Base-by-base conservation (phyloP, 129 eudicot genomes). In the Pittosporum tobira region DNA sequence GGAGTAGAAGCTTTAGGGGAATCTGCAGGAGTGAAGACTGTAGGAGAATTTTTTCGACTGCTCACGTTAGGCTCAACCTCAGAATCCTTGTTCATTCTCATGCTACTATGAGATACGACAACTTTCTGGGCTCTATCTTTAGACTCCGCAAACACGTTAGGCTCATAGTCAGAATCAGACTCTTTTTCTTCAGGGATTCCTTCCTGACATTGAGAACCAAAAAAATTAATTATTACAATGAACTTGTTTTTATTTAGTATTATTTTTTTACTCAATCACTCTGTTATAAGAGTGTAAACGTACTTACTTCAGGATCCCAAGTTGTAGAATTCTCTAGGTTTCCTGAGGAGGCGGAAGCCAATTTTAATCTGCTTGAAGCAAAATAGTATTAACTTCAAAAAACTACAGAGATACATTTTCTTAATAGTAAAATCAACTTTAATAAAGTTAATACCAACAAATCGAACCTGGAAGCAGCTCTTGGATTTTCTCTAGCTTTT, bases 231-330 rank as follows among this genome's bases (percentile, higher is more conserved):
- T 20, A 38, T 9, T 47, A 14, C 31, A 21, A 56, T 20, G 10
- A 12, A 18, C 25, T 52, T 54, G 24, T n/a, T n/a, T n/a, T n/a
- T n/a, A n/a, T n/a, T n/a, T n/a, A n/a, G n/a, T n/a, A n/a, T n/a
- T n/a, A n/a, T n/a, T n/a, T n/a, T n/a, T n/a, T n/a, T n/a, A n/a
- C n/a, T n/a, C n/a, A n/a, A n/a, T 42, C 37, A 67, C 31, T 20
- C 59, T 2, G 19, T 12, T 5, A 19, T 28, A 3, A 14, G 19
- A 57, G 36, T 64, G 13, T 31, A 36, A 46, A 42, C 37, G 57
- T 60, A 61, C 88, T 73, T 76, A 81, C 88, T 62, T 63, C 64
- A 25, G 72, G 71, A 73, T 67, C 77, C 87, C 90, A 82, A 15
- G 61, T 26, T 37, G 74, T 61, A 48, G 81, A 73, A 51, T 79